Evolutionary conservation across 331 rosid genomes (phyloP).

Genomic region (Acacia concinna): DNA sequence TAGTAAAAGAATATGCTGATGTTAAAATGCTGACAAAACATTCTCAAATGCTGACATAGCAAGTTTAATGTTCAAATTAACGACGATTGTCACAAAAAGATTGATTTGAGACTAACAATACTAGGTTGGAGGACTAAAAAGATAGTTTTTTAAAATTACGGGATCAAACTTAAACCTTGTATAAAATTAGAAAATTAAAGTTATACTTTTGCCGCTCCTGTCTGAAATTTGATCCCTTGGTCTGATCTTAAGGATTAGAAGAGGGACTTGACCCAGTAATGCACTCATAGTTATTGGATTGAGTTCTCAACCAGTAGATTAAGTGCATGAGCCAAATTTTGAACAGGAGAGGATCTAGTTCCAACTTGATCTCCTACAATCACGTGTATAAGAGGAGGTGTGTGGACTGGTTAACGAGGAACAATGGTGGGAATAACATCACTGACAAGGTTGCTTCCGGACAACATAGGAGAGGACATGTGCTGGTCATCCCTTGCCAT

Average conservation of each 20-base stretch:
- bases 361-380: not conserved
- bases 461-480: constrained; percentile 39
- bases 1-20: too few relatives aligned
- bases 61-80: too few relatives aligned
- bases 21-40: too few relatives aligned
- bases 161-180: too few relatives aligned
- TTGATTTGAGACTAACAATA: too few relatives aligned
- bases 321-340: not conserved
- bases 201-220: too few relatives aligned
- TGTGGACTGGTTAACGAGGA: constrained; percentile 49
- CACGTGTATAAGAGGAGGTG: not conserved
- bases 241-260: not conserved
- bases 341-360: not conserved
- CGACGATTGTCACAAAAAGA: too few relatives aligned
- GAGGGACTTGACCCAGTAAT: not conserved
- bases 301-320: not conserved
- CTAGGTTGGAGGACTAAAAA: too few relatives aligned
- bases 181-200: too few relatives aligned
- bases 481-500: constrained; percentile 38
- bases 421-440: constrained; percentile 58
- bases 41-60: too few relatives aligned
- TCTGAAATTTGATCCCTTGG: not conserved
- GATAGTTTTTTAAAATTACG: too few relatives aligned
- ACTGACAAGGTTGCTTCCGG: constrained; percentile 67
- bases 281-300: not conserved